phyloP scores from a whole-genome alignment of 2,329 filamentous ascomycete genomes.

The Acrocalymma vagum region DNA sequence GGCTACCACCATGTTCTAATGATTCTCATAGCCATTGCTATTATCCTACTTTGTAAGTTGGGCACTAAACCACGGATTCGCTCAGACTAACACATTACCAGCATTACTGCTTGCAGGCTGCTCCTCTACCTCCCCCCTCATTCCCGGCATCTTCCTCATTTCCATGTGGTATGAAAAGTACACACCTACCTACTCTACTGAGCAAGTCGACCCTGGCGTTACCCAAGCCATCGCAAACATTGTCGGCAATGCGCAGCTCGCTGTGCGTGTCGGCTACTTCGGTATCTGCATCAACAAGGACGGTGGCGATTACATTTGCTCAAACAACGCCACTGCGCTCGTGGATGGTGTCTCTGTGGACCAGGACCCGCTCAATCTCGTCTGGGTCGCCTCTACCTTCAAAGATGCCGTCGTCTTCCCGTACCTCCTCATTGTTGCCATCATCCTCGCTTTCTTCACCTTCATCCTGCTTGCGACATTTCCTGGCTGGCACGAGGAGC shows the following conservation, averaged over 20 bases:
- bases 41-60: slow-evolving; percentile 92
- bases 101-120: slow-evolving; percentile 93
- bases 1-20: slow-evolving; percentile 90
- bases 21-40: slow-evolving; percentile 92
- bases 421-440: slow-evolving; percentile 97
- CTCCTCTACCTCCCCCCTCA: slow-evolving; percentile 93
- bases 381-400: slow-evolving; percentile 97
- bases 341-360: slow-evolving; percentile 89
- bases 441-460: slow-evolving; percentile 96
- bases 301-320: slow-evolving; percentile 91
- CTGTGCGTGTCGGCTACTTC: slow-evolving; percentile 96
- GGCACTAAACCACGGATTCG: slow-evolving; percentile 2
- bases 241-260: slow-evolving; percentile 81
- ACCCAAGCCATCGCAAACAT: slow-evolving; percentile 89
- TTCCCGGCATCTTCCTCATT: slow-evolving; percentile 95
- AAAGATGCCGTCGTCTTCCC: slow-evolving; percentile 99
- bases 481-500: slow-evolving; percentile 95
- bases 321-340: slow-evolving; percentile 93
- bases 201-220: slow-evolving; percentile 90
- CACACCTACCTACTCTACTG: slow-evolving; percentile 79
- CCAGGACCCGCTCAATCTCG: slow-evolving; percentile 94
- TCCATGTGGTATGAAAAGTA: slow-evolving; percentile 97
- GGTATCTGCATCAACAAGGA: slow-evolving; percentile 96
- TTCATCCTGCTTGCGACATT: slow-evolving; percentile 95
- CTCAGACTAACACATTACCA: slow-evolving; percentile 52